Percentiles rank a stretch among this genome's conserved stretches.
These are phyloP conservation scores for Ajuga chamaepitys DNA, from an alignment of 257 asterid genomes.

Conservation along the genomic window DNA sequence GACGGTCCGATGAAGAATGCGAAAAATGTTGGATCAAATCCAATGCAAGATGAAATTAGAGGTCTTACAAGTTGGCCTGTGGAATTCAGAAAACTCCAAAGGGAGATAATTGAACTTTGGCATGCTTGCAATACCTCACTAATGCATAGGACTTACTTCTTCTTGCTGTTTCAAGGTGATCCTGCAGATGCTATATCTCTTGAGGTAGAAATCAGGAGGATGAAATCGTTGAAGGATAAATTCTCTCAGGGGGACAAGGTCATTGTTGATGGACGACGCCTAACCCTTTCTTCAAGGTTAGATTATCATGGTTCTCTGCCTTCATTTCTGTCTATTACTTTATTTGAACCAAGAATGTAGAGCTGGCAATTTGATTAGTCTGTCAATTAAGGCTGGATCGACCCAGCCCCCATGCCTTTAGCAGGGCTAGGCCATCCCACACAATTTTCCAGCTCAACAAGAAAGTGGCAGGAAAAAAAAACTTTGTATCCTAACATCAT, in stretches of 20 bases:
- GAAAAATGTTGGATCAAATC: slow-evolving; percentile 61
- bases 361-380: too few species aligned
- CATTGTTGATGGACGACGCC: slow-evolving; percentile 38
- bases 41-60: slow-evolving; percentile 44
- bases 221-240: slow-evolving; percentile 55
- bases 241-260: slow-evolving; percentile 61
- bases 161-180: slow-evolving; percentile 76
- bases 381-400: too few species aligned
- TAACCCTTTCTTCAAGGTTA: slow-evolving; percentile 75
- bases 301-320: not conserved
- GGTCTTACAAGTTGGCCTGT: slow-evolving; percentile 62
- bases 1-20: slow-evolving; percentile 34
- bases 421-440: too few species aligned
- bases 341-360: not conserved
- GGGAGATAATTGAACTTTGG: slow-evolving; percentile 79
- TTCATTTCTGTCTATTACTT: not conserved
- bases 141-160: slow-evolving; percentile 80
- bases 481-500: too few species aligned
- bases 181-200: slow-evolving; percentile 79
- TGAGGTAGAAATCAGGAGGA: slow-evolving; percentile 80
- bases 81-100: slow-evolving; percentile 71
- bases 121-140: slow-evolving; percentile 66
- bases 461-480: too few species aligned
- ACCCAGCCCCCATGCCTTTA: too few species aligned
- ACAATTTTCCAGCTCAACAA: too few species aligned